Evolutionary conservation across 805 yeast genomes (phyloP).

Genomic region (Saccharomycopsis guyanensis): DNA sequence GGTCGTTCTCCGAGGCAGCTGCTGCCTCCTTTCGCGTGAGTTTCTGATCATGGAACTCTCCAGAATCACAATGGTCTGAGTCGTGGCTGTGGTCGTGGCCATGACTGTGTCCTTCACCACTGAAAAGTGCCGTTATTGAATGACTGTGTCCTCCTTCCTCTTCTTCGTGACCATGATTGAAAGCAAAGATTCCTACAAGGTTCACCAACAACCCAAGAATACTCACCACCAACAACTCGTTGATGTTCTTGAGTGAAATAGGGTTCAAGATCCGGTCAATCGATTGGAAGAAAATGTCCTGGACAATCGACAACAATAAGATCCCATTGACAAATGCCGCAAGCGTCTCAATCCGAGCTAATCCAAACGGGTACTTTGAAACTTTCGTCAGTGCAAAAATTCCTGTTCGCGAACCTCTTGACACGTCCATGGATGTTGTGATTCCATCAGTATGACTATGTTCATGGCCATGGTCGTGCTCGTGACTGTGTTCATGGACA

Average conservation of each 20-base stretch:
- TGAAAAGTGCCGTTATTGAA: conserved; percentile 17
- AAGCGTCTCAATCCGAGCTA: conserved; percentile 76
- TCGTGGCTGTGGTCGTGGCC: conserved; percentile 26
- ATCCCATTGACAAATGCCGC: conserved; percentile 97
- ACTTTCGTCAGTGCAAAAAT: conserved; percentile 33
- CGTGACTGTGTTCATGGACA: conserved; percentile 1
- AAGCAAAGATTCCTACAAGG: conserved; percentile 87
- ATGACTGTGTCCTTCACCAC: conserved; percentile 25
- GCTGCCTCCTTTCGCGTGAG: background rate
- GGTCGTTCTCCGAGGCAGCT: conserved; percentile 31
- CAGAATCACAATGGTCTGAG: conserved; percentile 22
- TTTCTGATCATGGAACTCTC: conserved; percentile 19
- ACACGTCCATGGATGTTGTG: conserved; percentile 6
- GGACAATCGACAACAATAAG: conserved; percentile 76
- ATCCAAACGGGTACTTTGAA: conserved; percentile 78
- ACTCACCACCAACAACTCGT: conserved; percentile 80
- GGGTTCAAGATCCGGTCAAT: conserved; percentile 75
- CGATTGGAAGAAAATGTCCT: conserved; percentile 83
- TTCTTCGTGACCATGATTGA: conserved; percentile 71
- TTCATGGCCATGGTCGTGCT: conserved; percentile 6
- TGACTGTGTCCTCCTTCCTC: conserved; percentile 39
- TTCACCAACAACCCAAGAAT: conserved; percentile 80
- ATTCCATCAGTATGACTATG: conserved; percentile 1
- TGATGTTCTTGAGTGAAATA: conserved; percentile 66
- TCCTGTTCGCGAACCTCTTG: conserved; percentile 2